Percentiles rank a stretch among this genome's conserved stretches.
Conservation (phyloP, 306 rosid genomes). For the Leucaena leucocephala region DNA sequence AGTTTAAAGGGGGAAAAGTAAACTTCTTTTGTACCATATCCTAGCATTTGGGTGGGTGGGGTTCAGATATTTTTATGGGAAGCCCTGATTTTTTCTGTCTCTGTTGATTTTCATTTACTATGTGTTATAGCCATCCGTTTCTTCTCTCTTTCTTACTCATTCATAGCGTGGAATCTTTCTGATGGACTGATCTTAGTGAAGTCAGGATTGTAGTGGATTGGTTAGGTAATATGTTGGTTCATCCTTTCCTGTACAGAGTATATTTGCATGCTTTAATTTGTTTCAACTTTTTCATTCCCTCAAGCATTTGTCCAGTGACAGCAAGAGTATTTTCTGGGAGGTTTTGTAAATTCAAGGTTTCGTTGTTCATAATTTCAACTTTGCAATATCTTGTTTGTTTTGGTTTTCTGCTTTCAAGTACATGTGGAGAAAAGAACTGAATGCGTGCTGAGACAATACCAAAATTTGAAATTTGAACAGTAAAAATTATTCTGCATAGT, state of each 20-base stretch:
- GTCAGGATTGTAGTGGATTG: constrained; percentile 34
- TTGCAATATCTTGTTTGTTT: constrained; percentile 27
- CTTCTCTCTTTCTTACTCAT: not conserved
- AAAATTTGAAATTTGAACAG: constrained; percentile 10
- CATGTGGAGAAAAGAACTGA: constrained; percentile 25
- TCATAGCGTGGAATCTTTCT: constrained; percentile 35
- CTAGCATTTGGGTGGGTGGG: constrained; percentile 2
- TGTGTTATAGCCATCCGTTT: constrained; percentile 12
- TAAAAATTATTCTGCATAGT: constrained; percentile 20
- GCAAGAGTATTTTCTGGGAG: constrained; percentile 19
- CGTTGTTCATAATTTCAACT: not conserved
- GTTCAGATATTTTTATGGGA: constrained; percentile 12
- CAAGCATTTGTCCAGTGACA: not conserved
- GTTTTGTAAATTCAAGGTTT: not conserved
- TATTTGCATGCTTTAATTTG: constrained; percentile 11
- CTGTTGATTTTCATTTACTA: constrained; percentile 34
- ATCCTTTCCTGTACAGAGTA: constrained; percentile 11
- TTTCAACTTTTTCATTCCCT: not conserved
- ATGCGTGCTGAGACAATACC: constrained; percentile 21
- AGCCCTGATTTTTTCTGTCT: constrained; percentile 11
- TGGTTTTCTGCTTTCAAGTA: constrained; percentile 10
- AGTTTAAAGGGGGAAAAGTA: not conserved
- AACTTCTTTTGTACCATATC: not conserved
- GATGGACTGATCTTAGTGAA: constrained; percentile 43
- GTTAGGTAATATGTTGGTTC: constrained; percentile 27